Evolutionary conservation across 352 stramenopile species (phyloP).

Genomic region (Pilasporangium apinafurcum): DNA sequence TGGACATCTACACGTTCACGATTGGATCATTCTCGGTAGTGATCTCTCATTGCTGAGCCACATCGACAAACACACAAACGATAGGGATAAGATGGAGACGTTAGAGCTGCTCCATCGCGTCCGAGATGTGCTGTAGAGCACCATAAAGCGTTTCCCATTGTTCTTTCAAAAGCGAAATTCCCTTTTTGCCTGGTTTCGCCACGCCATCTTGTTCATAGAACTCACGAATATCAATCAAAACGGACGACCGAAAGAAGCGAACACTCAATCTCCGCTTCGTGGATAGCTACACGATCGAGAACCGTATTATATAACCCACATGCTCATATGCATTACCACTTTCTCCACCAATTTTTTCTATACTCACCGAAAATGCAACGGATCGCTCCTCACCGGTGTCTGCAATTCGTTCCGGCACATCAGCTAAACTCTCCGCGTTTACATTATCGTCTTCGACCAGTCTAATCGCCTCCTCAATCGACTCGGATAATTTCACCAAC

Average conservation of each 20-base stretch:
- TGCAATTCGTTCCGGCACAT: slow-evolving; percentile 22
- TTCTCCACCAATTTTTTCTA: background rate
- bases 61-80: no score
- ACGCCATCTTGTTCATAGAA: slow-evolving; percentile 57
- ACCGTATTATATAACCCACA: background rate
- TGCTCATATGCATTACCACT: background rate
- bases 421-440: slow-evolving; percentile 16
- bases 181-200: slow-evolving; percentile 68
- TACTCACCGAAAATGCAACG: slow-evolving; percentile 49
- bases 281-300: slow-evolving; percentile 33
- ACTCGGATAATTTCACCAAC: slow-evolving; percentile 21
- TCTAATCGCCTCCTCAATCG: slow-evolving; percentile 32
- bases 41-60: no score
- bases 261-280: slow-evolving; percentile 40
- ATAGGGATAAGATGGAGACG: no score
- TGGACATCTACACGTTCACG: no score
- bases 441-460: slow-evolving; percentile 41
- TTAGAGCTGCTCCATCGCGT: slow-evolving; percentile 20
- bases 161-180: slow-evolving; percentile 66
- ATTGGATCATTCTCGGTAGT: no score
- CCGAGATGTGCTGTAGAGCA: slow-evolving; percentile 18
- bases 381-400: slow-evolving; percentile 25
- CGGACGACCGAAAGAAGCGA: slow-evolving; percentile 34
- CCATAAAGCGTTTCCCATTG: slow-evolving; percentile 48
- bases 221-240: slow-evolving; percentile 68